Evolutionary conservation across 2,329 filamentous ascomycete species (phyloP).

Genomic region (Venturia pyrina): DNA sequence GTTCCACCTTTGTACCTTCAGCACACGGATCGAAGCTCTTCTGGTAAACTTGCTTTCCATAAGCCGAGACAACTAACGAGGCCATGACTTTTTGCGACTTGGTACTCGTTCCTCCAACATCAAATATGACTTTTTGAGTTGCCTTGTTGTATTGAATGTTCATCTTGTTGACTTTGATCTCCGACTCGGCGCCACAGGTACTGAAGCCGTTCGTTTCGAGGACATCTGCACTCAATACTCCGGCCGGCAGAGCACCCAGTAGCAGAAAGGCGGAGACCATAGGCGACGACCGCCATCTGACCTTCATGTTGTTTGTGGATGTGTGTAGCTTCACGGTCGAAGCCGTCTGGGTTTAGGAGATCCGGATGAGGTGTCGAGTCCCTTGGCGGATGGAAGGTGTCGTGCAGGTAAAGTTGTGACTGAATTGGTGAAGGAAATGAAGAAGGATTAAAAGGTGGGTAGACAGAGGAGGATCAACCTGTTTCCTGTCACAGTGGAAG

Average conservation of each 20-base stretch:
- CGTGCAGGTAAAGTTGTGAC: constrained; percentile 11
- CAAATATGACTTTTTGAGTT: constrained; percentile 64
- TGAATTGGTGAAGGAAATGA: constrained; percentile 14
- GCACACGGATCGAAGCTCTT: constrained; percentile 79
- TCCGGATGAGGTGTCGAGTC: not conserved
- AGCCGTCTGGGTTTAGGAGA: constrained; percentile 6
- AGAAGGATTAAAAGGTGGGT: constrained; percentile 20
- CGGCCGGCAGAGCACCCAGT: constrained; percentile 24
- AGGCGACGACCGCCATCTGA: constrained; percentile 5
- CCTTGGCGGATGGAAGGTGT: constrained; percentile 1
- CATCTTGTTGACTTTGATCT: constrained; percentile 62
- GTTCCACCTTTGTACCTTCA: constrained; percentile 50
- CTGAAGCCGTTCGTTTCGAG: constrained; percentile 74
- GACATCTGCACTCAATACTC: constrained; percentile 42
- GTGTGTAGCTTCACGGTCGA: not conserved
- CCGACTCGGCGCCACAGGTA: constrained; percentile 52
- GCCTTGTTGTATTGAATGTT: constrained; percentile 71
- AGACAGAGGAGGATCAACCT: constrained; percentile 27
- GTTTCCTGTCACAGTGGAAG: constrained; percentile 19
- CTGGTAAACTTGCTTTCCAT: constrained; percentile 70
- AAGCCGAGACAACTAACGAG: constrained; percentile 65
- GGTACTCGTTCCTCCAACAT: constrained; percentile 68
- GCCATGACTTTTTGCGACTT: constrained; percentile 73
- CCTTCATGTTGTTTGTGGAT: constrained; percentile 6
- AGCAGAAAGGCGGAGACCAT: constrained; percentile 17